These are phyloP conservation scores for Kwoniella mangroviensis DNA, from an alignment of 768 basidiomycete genomes.

Conservation along the genomic window DNA sequence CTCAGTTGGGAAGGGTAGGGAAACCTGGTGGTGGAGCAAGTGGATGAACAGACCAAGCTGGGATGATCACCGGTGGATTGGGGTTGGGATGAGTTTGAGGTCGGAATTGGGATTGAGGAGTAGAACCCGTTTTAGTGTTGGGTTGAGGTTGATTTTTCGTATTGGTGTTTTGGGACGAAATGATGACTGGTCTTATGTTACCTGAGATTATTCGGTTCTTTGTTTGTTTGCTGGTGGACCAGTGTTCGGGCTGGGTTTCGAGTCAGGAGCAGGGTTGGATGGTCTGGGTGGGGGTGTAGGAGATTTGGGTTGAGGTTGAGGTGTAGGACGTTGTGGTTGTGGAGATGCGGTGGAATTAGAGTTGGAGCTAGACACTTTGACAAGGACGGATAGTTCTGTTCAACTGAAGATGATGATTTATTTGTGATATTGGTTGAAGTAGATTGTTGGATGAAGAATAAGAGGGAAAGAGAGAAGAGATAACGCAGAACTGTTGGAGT, in stretches of 20 bases:
- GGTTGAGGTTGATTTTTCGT: neutral
- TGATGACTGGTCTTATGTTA: neutral
- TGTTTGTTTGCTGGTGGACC: neutral
- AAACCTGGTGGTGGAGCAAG: neutral
- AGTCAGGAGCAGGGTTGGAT: neutral
- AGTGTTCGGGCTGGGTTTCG: neutral
- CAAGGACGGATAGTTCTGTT: neutral
- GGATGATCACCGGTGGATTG: neutral
- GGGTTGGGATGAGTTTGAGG: neutral
- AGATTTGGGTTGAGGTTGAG: neutral
- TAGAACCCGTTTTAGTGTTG: neutral
- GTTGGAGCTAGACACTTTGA: neutral
- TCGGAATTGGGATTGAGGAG: too few species aligned
- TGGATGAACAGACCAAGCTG: neutral
- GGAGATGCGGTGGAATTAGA: neutral
- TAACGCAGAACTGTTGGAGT: neutral
- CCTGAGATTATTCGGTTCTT: neutral
- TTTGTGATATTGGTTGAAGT: neutral
- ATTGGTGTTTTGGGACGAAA: neutral
- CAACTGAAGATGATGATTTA: neutral
- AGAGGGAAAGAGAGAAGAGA: neutral
- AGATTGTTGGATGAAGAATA: neutral
- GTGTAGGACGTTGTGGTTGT: neutral
- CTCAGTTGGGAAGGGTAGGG: neutral
- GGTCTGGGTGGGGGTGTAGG: conserved; percentile 1